Evolutionary conservation across 2,329 filamentous ascomycete species (phyloP), one percentile per base, ranked within the genome.

Genomic region (Neophaeococcomyces mojaviensis): DNA sequence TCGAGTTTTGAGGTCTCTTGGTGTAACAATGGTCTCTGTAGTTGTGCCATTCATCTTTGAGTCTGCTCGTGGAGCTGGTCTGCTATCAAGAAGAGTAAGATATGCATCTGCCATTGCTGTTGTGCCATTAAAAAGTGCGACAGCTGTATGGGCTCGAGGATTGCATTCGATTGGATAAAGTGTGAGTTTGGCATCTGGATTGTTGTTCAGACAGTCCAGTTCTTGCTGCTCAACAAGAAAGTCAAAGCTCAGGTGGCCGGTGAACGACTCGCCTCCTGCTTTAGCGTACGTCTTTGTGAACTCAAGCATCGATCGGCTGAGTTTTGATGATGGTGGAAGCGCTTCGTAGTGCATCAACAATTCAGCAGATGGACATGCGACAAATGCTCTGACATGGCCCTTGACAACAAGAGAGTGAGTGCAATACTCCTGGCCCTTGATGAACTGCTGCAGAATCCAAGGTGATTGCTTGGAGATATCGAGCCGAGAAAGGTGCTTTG

Each of bases 131-230:
- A 86, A 83, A 1, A 86, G 64, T 1, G 78, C 69, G 0, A 82
- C 75, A 0, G 82, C 82, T 0, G 82, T 86, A 55, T 86, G 82
- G 0, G 77, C 78, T 12, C 82, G 68, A 0, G 82, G 82, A 46
- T 86, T 86, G 57, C 82, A 86, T 58, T 86, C 82, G 47, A 86
- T 86, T 0, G 81, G 79, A 52, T 78, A 82, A 1, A 86, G 59
- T 3, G 28, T 47, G 34, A 49, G 35, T 15, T 38, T 31, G 4
- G 26, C 31, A 9, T 42, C n/a, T 2, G 39, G 18, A 20, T 50
- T 62, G 55, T 4, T 56, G 45, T 28, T 58, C 51, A 31, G 54
- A 46, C 45, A 61, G 52, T 49, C 49, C 40, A 37, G 49, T 7
- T 64, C 58, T 32, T 65, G 59, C 39, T 73, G 66, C 39, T 78